phyloP scores from a whole-genome alignment of 192 early-diverging fungal genomes.

The Lobosporangium transversale region DNA sequence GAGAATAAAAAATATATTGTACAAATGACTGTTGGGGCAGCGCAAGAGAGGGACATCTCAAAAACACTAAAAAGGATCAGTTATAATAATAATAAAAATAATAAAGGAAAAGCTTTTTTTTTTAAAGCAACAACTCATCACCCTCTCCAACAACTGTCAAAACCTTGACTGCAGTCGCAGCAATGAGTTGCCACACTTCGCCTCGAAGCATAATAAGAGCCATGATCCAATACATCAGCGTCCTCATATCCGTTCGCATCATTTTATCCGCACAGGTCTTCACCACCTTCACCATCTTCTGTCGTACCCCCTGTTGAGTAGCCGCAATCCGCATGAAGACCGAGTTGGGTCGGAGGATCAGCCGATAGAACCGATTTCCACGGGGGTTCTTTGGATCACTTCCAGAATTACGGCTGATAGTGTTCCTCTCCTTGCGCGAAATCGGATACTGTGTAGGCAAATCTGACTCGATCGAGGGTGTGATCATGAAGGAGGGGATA shows the following conservation, averaged over 20 bases:
- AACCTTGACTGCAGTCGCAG: constrained; percentile 44
- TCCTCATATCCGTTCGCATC: constrained; percentile 44
- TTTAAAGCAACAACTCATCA: constrained; percentile 37
- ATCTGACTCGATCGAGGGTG: constrained; percentile 45
- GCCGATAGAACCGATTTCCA: constrained; percentile 27
- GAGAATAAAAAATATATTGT: not conserved
- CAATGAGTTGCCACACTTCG: constrained; percentile 48
- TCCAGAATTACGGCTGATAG: constrained; percentile 21
- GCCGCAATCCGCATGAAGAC: constrained; percentile 38
- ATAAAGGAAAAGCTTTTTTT: not conserved
- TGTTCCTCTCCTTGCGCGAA: constrained; percentile 28
- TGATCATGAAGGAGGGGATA: constrained; percentile 49
- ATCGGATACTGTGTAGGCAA: constrained; percentile 45
- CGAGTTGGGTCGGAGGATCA: constrained; percentile 47
- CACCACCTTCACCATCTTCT: constrained; percentile 41
- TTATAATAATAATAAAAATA: too few relatives aligned
- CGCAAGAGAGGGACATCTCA: constrained; percentile 4
- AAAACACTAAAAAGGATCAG: too few relatives aligned
- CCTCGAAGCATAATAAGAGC: constrained; percentile 50
- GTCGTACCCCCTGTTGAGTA: constrained; percentile 21
- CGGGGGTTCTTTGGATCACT: constrained; percentile 12
- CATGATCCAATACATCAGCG: constrained; percentile 51
- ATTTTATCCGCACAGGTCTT: constrained; percentile 51
- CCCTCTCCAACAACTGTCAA: constrained; percentile 44
- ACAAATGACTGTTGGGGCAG: not conserved